Percentiles rank a stretch among this genome's conserved stretches.
Conservation (phyloP, 75 land plant species). For the Adiantum capillusveneris region DNA sequence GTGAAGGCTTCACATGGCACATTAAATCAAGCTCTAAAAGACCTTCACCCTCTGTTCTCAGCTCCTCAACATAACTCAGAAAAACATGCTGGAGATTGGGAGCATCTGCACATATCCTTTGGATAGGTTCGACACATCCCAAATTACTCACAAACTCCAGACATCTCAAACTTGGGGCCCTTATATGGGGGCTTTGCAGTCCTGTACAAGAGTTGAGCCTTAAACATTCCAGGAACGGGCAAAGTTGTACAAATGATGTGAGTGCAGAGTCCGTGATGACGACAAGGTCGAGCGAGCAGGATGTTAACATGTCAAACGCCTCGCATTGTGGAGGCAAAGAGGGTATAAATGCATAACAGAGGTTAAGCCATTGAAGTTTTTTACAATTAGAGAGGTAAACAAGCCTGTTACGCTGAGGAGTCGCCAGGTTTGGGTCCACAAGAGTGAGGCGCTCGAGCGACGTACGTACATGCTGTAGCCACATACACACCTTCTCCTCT, state of each 20-base stretch:
- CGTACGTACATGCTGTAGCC: constrained; percentile 19
- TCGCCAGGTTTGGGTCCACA: constrained; percentile 25
- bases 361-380: constrained; percentile 25
- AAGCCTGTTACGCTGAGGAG: constrained; percentile 20
- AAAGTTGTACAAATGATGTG: constrained; percentile 16
- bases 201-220: constrained; percentile 32
- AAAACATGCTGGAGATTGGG: constrained; percentile 23
- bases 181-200: constrained; percentile 17
- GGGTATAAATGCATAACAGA: constrained; percentile 28
- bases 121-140: constrained; percentile 14
- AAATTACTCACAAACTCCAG: constrained; percentile 19
- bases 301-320: constrained; percentile 15
- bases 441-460: constrained; percentile 24
- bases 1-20: constrained; percentile 24
- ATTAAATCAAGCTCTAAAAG: constrained; percentile 17
- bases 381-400: constrained; percentile 19
- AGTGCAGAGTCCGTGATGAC: constrained; percentile 20
- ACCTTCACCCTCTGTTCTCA: constrained; percentile 20
- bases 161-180: constrained; percentile 9
- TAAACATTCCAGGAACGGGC: constrained; percentile 20
- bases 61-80: constrained; percentile 25
- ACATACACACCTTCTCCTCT: constrained; percentile 25
- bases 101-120: constrained; percentile 12
- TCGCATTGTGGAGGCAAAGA: constrained; percentile 15
- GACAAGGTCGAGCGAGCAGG: constrained; percentile 22